A percentile compares a stretch with the other conserved stretches of the same genome.
Evolutionary conservation across 1,139 yeast genomes (phyloP).

Genomic region (Scheffersomyces illinoinensis): DNA sequence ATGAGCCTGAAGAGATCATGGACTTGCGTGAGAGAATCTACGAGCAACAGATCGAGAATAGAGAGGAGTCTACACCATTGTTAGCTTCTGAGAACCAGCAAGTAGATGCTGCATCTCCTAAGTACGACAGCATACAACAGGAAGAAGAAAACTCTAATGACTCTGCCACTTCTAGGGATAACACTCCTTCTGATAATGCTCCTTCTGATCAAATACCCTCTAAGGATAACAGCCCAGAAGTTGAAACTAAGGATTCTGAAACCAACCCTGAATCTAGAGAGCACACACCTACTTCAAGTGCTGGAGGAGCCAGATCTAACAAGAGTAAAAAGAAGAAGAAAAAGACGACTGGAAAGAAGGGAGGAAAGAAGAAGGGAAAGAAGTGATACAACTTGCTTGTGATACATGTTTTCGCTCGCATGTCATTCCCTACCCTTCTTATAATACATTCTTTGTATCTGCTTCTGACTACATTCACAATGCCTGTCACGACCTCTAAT

Average conservation of each 20-base stretch:
- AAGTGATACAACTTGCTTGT: background rate
- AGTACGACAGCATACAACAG: background rate
- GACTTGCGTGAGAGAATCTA: conserved; percentile 39
- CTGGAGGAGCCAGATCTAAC: background rate
- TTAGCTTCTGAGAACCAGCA: background rate
- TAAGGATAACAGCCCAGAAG: background rate
- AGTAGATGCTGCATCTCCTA: background rate
- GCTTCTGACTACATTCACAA: background rate
- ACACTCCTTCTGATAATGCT: background rate
- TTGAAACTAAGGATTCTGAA: background rate
- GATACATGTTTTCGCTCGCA: background rate
- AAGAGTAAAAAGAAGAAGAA: conserved; percentile 6
- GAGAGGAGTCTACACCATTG: background rate
- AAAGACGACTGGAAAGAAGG: conserved; percentile 7
- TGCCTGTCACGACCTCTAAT: background rate
- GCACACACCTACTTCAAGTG: conserved; percentile 1
- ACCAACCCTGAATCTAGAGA: conserved; percentile 6
- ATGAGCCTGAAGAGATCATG: conserved; percentile 44
- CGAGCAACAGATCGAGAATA: conserved; percentile 25
- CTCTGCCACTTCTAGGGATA: background rate
- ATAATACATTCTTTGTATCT: background rate
- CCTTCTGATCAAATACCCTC: background rate
- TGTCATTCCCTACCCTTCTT: background rate
- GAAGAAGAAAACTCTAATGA: background rate
- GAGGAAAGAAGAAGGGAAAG: conserved; percentile 9